Evolutionary conservation across 139 green algal species (phyloP).

Genomic region (Chlorella sp.): DNA sequence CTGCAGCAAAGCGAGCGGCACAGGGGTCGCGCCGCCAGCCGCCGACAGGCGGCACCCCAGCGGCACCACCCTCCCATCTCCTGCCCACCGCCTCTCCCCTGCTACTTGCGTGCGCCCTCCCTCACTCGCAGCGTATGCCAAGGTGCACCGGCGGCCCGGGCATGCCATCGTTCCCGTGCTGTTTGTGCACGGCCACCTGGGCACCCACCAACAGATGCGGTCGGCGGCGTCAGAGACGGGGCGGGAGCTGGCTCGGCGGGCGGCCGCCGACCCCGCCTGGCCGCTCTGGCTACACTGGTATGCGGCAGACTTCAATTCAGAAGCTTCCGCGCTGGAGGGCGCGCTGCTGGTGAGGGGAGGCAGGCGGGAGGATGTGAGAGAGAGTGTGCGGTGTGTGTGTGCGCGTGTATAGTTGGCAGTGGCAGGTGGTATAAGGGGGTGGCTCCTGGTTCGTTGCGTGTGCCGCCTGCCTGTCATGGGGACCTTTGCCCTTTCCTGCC

Average conservation of each 20-base stretch:
- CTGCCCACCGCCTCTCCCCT: neutral
- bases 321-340: constrained; percentile 18
- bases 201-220: constrained; percentile 43
- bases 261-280: neutral
- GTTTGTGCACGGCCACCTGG: constrained; percentile 53
- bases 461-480: too few species aligned
- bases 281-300: constrained; percentile 32
- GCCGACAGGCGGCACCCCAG: neutral
- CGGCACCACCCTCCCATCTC: neutral
- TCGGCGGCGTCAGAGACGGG: constrained; percentile 32
- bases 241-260: constrained; percentile 11
- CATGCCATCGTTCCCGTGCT: constrained; percentile 24
- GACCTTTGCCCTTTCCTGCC: neutral
- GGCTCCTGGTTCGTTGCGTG: too few species aligned
- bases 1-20: neutral
- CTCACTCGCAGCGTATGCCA: neutral
- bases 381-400: too few species aligned
- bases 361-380: neutral
- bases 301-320: constrained; percentile 11
- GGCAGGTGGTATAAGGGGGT: neutral
- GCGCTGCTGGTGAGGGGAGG: constrained; percentile 12
- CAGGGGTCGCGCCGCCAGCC: neutral
- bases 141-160: neutral
- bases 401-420: too few species aligned
- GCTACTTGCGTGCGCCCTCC: neutral